Evolutionary conservation across 176 grass and related monocot genomes (phyloP), one percentile per base, ranked within the genome.

Genomic region (Avena sativa): DNA sequence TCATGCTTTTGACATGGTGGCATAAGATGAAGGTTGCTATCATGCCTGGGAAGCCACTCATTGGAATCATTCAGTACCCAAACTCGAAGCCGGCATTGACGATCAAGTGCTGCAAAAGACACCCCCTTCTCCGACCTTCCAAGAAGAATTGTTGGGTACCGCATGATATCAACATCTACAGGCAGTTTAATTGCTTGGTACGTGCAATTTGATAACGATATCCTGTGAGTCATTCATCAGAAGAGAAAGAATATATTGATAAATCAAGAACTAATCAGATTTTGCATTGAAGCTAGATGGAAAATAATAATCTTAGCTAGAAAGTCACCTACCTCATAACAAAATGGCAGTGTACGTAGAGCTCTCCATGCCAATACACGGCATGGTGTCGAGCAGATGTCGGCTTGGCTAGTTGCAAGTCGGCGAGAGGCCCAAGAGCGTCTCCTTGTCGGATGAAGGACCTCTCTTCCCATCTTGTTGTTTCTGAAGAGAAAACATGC

Each of bases 41-140:
- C 71, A 74, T 74, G 71, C 44, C 49, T 74, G 11, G n/a, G 44
- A 74, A 74, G 44, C 71, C 44, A 74, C n/a, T 25, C n/a, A 49
- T 5, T 48, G 21, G 2, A 49, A 50, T 74, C 71, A n/a, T 13
- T 49, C 7, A 50, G 71, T 49, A 49, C 8, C 71, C 71, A 74
- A 74, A 74, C 71, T 50, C 12, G 71, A 50, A 74, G 44, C 12
- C 44, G 44, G 12, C 44, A 74, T 50, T 74, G 44, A 49, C 4
- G 43, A 49, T 74, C 71, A 49, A 74, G 71, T 74, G n/a, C n/a
- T 50, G 71, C 71, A 74, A 74, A 73, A 74, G 49, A 49, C 4
- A 74, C n/a, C 71, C 71, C 71, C 12, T 74, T 74, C 71, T 25
- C 44, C 8, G 71, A 74, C 44, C n/a, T 74, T 14, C 71, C 44